Evolutionary conservation across 1,284 basidiomycete species (phyloP), one percentile per base, ranked within the genome.

Genomic region (Porodaedalea pini): DNA sequence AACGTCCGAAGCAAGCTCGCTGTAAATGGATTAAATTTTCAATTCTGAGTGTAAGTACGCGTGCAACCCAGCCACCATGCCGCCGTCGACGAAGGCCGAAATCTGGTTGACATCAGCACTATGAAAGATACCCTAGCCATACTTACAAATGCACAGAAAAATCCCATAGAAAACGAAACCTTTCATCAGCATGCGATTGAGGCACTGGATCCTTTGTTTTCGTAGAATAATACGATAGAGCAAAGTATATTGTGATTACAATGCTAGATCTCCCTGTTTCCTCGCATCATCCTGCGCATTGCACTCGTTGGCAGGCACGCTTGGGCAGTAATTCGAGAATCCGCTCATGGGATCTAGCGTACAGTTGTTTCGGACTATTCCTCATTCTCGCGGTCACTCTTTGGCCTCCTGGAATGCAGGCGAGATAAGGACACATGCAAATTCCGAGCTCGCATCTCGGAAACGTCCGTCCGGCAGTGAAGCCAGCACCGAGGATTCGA

Each of bases 351-450:
- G 43, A 45, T 37, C 43, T 55, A 45, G 41, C 44, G 19, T 55
- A 23, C 41, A 23, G 15, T 15, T 8, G 41, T 29, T 25, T 40
- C 37, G 51, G 51, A 41, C 7, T 6, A 34, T 25, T 41, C 27
- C 21, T 25, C 54, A 37, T 50, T 41, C 47, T 56, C 54, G 48
- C 40, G 47, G 21, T 39, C 23, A 27, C 11, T 29, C 21, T 15
- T 49, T 10, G 29, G 21, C 27, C 48, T 36, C 52, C 40, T 47
- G 45, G 31, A 48, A 40, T 55, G 53, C 6, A 40, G 13, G 27
- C 15, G 21, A 49, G 47, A 56, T 50, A 55, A 55, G 47, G 15
- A n/a, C 13, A 31, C 45, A 40, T 43, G 54, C 36, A 36, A 40
- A 27, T 25, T 56, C 25, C 25, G 21, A 17, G 27, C 21, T 41